These are phyloP conservation scores for Blastocystis sp. DNA, from an alignment of 352 stramenopile species.

Conservation along the genomic window DNA sequence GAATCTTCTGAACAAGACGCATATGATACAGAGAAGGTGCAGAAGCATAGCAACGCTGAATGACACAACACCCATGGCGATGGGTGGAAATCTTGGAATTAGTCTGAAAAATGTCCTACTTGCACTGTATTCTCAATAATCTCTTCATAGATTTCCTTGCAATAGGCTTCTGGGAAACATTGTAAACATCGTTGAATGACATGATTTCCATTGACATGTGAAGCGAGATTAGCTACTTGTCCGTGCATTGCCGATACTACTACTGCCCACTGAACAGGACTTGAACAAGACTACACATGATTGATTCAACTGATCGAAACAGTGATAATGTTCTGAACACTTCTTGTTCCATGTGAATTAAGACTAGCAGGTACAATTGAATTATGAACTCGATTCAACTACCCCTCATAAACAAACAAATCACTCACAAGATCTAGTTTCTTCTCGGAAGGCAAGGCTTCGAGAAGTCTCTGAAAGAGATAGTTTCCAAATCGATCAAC, in stretches of 20 bases:
- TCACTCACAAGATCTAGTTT: conserved; percentile 79
- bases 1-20: conserved; percentile 87
- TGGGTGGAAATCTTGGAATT: conserved; percentile 82
- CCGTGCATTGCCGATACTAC: conserved; percentile 87
- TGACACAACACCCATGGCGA: conserved; percentile 91
- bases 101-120: not conserved
- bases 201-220: conserved; percentile 94
- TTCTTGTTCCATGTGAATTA: conserved; percentile 93
- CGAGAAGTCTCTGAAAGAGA: conserved; percentile 95
- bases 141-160: conserved; percentile 92
- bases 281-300: conserved; percentile 9
- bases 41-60: conserved; percentile 88
- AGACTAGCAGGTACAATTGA: conserved; percentile 89
- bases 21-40: conserved; percentile 79
- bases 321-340: conserved; percentile 95
- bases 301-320: too few species aligned
- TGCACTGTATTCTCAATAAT: conserved; percentile 88
- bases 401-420: not conserved
- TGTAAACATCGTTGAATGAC: conserved; percentile 92
- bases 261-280: conserved; percentile 75
- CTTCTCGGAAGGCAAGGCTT: conserved; percentile 84
- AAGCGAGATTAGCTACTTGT: conserved; percentile 89
- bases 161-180: conserved; percentile 86
- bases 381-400: conserved; percentile 61
- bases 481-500: conserved; percentile 97